Percentiles rank a stretch among this genome's conserved stretches.
These are phyloP conservation scores for Glonium stellatum DNA, from an alignment of 495 filamentous ascomycete species.

Conservation along the genomic window DNA sequence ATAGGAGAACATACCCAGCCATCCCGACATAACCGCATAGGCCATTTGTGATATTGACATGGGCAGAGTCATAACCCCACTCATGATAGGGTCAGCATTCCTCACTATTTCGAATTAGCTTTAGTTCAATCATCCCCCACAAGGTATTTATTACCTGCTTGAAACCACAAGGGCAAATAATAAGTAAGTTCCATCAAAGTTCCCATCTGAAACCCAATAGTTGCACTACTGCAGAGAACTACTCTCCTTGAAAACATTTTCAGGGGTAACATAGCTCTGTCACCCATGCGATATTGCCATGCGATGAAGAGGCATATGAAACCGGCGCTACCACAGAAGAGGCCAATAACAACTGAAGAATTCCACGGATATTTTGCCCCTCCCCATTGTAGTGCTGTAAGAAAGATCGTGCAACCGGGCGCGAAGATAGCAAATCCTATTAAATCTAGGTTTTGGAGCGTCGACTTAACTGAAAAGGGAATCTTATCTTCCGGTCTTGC, in stretches of 20 bases:
- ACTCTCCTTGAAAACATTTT: constrained; percentile 19
- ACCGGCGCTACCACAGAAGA: constrained; percentile 46
- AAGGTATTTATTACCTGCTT: constrained; percentile 16
- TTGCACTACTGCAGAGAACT: not conserved
- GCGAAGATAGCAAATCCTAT: constrained; percentile 43
- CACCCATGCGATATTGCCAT: constrained; percentile 45
- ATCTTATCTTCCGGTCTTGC: constrained; percentile 41
- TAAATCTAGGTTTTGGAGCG: constrained; percentile 41
- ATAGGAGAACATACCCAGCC: not conserved
- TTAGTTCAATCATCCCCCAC: not conserved
- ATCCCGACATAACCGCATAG: constrained; percentile 3
- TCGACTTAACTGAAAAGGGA: constrained; percentile 6
- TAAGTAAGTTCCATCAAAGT: constrained; percentile 12
- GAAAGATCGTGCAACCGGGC: constrained; percentile 41
- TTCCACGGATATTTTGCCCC: constrained; percentile 41
- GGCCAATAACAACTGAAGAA: constrained; percentile 41
- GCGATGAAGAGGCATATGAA: constrained; percentile 39
- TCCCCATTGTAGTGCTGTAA: constrained; percentile 47
- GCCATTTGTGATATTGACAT: constrained; percentile 3
- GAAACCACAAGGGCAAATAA: constrained; percentile 39
- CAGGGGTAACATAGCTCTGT: constrained; percentile 47
- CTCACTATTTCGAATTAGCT: constrained; percentile 15
- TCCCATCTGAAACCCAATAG: not conserved
- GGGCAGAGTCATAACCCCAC: constrained; percentile 21
- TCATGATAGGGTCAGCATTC: constrained; percentile 28